Base-by-base conservation (phyloP, 2,329 filamentous ascomycete species). In the Beauveria pseudobassiana region DNA sequence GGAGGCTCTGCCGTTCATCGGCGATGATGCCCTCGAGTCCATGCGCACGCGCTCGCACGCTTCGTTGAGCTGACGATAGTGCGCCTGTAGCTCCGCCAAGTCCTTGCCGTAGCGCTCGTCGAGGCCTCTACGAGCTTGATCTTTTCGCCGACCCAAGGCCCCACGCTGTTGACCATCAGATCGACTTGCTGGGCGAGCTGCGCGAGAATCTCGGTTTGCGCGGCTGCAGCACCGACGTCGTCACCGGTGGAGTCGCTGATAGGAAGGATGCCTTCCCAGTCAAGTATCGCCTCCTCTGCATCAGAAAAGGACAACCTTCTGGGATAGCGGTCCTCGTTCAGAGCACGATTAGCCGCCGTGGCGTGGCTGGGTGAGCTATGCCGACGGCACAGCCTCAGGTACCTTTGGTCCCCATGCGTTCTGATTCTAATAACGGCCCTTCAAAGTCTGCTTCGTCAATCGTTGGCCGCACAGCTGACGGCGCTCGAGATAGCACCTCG, bases 301-400 rank as follows among this genome's bases (percentile, higher is more conserved):
- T 87, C 81, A 62, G 87, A 86, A 71, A 93, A 93, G 4, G 89
- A 92, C 65, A 93, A 79, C 49, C 88, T 83, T 1, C 89, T 85
- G 1, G 88, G 84, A 83, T 87, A 90, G 62, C 83, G 83, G 30
- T 80, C 79, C 64, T 89, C 86, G 63, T 84, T 80, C 1, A 77
- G 72, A 7, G 64, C 65, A 1, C 62, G 74, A 58, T 66, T 71
- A 34, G 71, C 68, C 28, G 67, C 63, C 4, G 71, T 63, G 8
- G 70, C 71, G 0, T 71, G 68, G 2, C 71, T 70, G 5, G 78
- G 75, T 45, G 84, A 73, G 67, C 85, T 88, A 67, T 87, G 82
- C 24, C 89, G 85, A 20, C 89, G 83, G 28, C 82, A 81, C 10
- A 91, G 76, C 9, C 79, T 76, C 6, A 78, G 69, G n/a, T 81